Evolutionary conservation across 1,284 basidiomycete genomes (phyloP).

Genomic region (Lentinula novae-zelandiae): DNA sequence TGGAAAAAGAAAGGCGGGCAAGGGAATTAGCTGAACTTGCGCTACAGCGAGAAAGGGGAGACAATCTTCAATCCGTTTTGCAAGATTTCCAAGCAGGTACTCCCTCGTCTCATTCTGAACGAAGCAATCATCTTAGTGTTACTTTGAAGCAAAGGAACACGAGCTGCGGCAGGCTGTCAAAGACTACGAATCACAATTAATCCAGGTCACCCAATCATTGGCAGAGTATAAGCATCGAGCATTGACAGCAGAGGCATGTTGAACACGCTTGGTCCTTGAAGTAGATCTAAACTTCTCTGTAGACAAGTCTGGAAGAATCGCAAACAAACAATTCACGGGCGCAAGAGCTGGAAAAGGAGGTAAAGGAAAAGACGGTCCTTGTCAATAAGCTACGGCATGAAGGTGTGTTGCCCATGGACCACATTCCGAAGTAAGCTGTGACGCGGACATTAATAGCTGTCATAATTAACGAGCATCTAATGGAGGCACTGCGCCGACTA

Average conservation of each 20-base stretch:
- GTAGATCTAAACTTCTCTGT: slow-evolving; percentile 1
- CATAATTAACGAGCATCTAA: slow-evolving; percentile 96
- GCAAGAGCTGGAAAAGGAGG: slow-evolving; percentile 77
- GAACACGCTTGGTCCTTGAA: slow-evolving; percentile 10
- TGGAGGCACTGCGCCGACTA: slow-evolving; percentile 92
- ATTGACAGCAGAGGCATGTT: slow-evolving; percentile 74
- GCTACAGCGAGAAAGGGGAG: slow-evolving; percentile 71
- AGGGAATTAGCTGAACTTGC: slow-evolving; percentile 55
- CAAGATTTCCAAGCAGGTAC: slow-evolving; percentile 92
- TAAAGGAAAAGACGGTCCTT: slow-evolving; percentile 91
- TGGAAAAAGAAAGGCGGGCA: slow-evolving; percentile 56
- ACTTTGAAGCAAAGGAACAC: slow-evolving; percentile 62
- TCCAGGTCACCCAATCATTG: slow-evolving; percentile 67
- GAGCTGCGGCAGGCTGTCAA: slow-evolving; percentile 76
- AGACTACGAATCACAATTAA: slow-evolving; percentile 77
- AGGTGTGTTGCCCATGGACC: slow-evolving; percentile 42
- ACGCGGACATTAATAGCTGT: slow-evolving; percentile 53
- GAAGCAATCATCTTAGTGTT: slow-evolving; percentile 16
- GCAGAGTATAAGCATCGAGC: slow-evolving; percentile 87
- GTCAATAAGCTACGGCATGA: slow-evolving; percentile 94
- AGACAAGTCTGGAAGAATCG: slow-evolving; percentile 74
- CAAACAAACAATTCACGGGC: slow-evolving; percentile 64
- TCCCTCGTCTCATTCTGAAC: slow-evolving; percentile 22
- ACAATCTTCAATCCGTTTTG: slow-evolving; percentile 88
- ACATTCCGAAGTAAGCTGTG: slow-evolving; percentile 6